Conservation (phyloP, 805 yeast genomes). For the Hanseniaspora lachancei region DNA sequence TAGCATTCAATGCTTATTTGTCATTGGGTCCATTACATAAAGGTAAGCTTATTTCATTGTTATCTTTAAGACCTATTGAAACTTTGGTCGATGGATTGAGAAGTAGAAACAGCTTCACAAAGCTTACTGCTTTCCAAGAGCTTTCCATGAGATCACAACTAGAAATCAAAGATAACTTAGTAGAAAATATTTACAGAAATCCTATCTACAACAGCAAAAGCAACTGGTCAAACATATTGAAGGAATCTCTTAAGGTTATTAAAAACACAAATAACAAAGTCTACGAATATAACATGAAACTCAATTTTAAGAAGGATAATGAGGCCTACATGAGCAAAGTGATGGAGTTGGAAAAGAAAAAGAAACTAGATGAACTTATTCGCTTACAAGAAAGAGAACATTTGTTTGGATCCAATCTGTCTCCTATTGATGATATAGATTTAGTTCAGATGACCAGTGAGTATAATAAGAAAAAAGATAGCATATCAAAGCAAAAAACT, state of each 20-base stretch:
- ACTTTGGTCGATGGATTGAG: conserved; percentile 53
- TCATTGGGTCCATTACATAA: conserved; percentile 62
- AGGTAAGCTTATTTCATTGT: conserved; percentile 42
- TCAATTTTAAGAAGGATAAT: conserved; percentile 8
- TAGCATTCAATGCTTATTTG: conserved; percentile 50
- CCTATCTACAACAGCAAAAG: conserved; percentile 41
- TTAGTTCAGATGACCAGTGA: conserved; percentile 3
- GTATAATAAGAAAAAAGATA: not conserved
- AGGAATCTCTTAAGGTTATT: conserved; percentile 46
- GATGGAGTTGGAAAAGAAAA: conserved; percentile 4
- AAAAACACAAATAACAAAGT: conserved; percentile 34
- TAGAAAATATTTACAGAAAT: conserved; percentile 31
- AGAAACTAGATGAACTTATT: not conserved
- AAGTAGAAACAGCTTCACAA: conserved; percentile 37
- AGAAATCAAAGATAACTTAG: conserved; percentile 35
- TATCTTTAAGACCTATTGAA: conserved; percentile 47
- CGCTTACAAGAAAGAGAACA: conserved; percentile 9
- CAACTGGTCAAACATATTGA: conserved; percentile 47
- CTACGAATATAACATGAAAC: conserved; percentile 18
- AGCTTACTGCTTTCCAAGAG: conserved; percentile 64
- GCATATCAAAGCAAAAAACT: not conserved
- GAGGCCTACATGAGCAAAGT: conserved; percentile 9
- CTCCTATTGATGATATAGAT: conserved; percentile 11
- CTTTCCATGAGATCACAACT: conserved; percentile 38
- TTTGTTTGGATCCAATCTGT: conserved; percentile 6